These are phyloP conservation scores for Leccinum truebloodii DNA, from an alignment of 768 basidiomycete genomes.

Conservation along the genomic window DNA sequence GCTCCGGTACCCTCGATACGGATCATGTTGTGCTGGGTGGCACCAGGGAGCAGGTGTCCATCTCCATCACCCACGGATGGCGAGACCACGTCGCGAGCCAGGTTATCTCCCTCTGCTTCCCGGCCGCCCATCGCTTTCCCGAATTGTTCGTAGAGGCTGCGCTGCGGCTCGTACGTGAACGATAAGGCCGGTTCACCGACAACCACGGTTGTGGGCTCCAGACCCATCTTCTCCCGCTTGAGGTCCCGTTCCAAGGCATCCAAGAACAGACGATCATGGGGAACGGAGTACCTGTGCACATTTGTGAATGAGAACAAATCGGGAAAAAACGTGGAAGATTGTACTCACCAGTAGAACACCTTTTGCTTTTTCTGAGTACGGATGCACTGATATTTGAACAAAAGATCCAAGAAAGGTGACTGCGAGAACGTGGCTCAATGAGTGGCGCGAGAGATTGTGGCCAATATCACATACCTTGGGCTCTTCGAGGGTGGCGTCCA, in stretches of 20 bases:
- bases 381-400: constrained; percentile 97
- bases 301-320: constrained; percentile 4
- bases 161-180: constrained; percentile 85
- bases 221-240: constrained; percentile 91
- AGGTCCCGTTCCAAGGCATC: constrained; percentile 96
- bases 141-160: constrained; percentile 89
- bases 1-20: constrained; percentile 29
- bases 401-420: constrained; percentile 89
- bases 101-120: constrained; percentile 39
- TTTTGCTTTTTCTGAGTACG: constrained; percentile 99
- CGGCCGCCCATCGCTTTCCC: constrained; percentile 41
- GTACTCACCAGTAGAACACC: constrained; percentile 91
- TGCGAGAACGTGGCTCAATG: constrained; percentile 31
- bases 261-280: constrained; percentile 94
- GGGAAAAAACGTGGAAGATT: background rate
- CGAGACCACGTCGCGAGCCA: constrained; percentile 28
- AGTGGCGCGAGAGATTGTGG: constrained; percentile 2
- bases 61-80: constrained; percentile 15
- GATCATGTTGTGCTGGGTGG: constrained; percentile 18
- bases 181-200: constrained; percentile 82
- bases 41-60: constrained; percentile 11
- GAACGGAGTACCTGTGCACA: constrained; percentile 83
- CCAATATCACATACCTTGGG: constrained; percentile 69
- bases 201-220: constrained; percentile 78
- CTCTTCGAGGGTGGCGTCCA: constrained; percentile 90